A percentile compares a stretch with the other conserved stretches of the same genome.
These are phyloP conservation scores for Isatis tinctoria DNA, from an alignment of 345 rosid species.

Conservation along the genomic window DNA sequence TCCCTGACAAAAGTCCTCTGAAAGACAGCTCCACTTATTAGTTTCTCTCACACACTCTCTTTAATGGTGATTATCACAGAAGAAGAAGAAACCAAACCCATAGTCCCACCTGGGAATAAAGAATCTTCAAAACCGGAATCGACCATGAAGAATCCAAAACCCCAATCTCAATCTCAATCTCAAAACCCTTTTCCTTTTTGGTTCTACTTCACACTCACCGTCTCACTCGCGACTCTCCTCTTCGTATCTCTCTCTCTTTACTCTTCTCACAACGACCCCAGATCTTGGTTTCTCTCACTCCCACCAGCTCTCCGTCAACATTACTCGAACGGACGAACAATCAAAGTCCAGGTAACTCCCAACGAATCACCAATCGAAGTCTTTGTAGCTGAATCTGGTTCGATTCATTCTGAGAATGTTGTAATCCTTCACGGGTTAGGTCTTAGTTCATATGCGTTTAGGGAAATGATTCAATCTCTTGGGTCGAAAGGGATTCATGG, in stretches of 20 bases:
- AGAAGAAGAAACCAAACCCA: conserved; percentile 31
- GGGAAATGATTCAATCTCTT: conserved; percentile 40
- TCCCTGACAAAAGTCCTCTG: background rate
- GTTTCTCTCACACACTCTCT: background rate
- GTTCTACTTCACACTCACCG: conserved; percentile 61
- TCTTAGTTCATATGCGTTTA: conserved; percentile 67
- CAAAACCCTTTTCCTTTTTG: conserved; percentile 67
- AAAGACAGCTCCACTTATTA: conserved; percentile 2
- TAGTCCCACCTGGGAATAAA: conserved; percentile 14
- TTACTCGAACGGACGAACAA: conserved; percentile 68
- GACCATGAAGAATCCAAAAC: conserved; percentile 19
- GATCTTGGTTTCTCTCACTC: conserved; percentile 79
- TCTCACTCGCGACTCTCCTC: conserved; percentile 53
- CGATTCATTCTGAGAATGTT: conserved; percentile 46
- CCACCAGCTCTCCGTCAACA: conserved; percentile 69
- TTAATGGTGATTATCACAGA: conserved; percentile 77
- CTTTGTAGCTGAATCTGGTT: conserved; percentile 53
- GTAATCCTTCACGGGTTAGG: conserved; percentile 78
- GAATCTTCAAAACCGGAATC: conserved; percentile 18
- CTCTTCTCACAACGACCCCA: conserved; percentile 53
- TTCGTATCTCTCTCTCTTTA: conserved; percentile 42
- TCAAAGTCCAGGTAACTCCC: conserved; percentile 59
- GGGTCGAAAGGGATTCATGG: conserved; percentile 65
- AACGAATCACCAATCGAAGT: conserved; percentile 53
- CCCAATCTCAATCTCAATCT: conserved; percentile 15